Base-by-base conservation (phyloP, 176 grass and related monocot genomes). In the Puya raimondii region DNA sequence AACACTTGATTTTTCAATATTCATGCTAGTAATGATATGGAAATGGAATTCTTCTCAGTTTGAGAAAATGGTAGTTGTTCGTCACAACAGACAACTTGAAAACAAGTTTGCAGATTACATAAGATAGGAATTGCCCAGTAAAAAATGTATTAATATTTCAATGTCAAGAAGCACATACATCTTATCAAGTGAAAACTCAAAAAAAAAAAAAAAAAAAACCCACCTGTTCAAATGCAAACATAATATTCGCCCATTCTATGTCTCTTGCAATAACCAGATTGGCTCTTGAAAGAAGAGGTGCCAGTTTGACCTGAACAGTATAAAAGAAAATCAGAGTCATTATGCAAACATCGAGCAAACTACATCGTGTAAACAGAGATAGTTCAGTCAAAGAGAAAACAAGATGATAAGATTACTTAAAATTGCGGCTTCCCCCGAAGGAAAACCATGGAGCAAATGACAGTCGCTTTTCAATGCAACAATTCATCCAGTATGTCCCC, bases 201-300 rank as follows among this genome's bases (percentile, higher is more conserved):
- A n/a, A n/a, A n/a, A n/a, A n/a, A 74, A 2, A 16, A n/a, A 25
- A 59, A 27, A 11, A 82, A 10, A 78, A 63, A 82, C 52, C 88
- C 70, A 97, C 89, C 94, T 97, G 94, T 75, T 97, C 94, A 6
- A 99, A 99, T 74, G 94, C 64, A 70, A 99, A 80, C 77, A 90
- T 70, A 26, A 99, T 83, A 72, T 82, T 99, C 48, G 86, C 94
- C 94, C 94, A 99, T 67, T 99, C 94, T 33, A 99, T 85, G 70
- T 99, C 94, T 82, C 94, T 88, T 53, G 84, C 87, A 51, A 97
- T 85, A 74, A 97, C 66, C 63, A 97, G 79, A 77, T 92, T 87
- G 20, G 70, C 68, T 79, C 94, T 97, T 50, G 82, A 83, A 49
- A 97, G 80, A 67, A 97, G 86, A 57, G 81, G 74, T 61, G 57